phyloP scores from a whole-genome alignment of 805 yeast species.

The Sugiyamaella smithiae region DNA sequence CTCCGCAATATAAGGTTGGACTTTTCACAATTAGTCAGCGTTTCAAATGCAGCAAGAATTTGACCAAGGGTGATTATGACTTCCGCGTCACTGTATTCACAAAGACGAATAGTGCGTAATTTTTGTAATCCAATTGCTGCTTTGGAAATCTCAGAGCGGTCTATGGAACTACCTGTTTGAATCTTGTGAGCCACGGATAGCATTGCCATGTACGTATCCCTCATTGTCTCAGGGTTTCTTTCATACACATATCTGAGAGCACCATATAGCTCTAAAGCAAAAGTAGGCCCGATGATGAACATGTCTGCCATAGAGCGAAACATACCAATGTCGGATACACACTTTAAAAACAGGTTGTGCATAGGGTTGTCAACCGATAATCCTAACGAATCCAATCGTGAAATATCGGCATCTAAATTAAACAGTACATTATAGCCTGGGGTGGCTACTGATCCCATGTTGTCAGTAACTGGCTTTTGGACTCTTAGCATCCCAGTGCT shows the following conservation, averaged over 20 bases:
- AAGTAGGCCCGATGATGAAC: background rate
- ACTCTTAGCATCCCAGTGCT: too few species aligned
- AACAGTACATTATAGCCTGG: background rate
- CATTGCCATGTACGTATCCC: background rate
- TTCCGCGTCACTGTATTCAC: background rate
- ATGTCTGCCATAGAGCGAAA: background rate
- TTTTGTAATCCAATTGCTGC: background rate
- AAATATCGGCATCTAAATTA: background rate
- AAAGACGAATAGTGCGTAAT: background rate
- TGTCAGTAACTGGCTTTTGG: too few species aligned
- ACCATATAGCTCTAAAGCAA: background rate
- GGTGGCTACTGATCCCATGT: background rate
- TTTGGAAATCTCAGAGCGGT: background rate
- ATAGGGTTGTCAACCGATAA: background rate
- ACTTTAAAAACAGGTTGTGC: background rate
- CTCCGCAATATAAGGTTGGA: background rate
- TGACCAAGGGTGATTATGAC: background rate
- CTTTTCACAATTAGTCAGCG: background rate
- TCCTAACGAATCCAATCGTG: background rate
- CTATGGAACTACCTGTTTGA: background rate
- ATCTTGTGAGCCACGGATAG: background rate
- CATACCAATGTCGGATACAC: background rate
- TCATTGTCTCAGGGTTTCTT: background rate
- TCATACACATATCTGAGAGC: background rate
- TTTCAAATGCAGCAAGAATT: background rate